Evolutionary conservation across 805 yeast species (phyloP), one percentile per base, ranked within the genome.

Genomic region (Jamesozyma piceae): DNA sequence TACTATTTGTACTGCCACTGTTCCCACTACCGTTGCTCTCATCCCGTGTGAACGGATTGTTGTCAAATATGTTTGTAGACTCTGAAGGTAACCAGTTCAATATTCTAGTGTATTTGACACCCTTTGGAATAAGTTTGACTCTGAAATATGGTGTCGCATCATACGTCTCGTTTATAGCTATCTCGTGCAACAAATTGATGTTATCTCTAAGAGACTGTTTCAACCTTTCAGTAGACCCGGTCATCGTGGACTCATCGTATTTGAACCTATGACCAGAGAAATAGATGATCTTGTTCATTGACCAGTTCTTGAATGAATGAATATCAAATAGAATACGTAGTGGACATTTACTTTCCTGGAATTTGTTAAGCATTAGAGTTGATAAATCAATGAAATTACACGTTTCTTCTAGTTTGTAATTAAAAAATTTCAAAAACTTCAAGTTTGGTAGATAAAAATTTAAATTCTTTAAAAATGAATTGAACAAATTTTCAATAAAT

Each of bases 291-390:
- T 43, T 42, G 11, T 56, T 57, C 31, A 57, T 33, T 8, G 36
- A 13, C 60, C 62, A 57, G 39, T 54, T 52, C n/a, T 47, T 40
- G 21, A 55, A 48, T 2, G 60, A 57, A 38, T 58, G 58, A 10
- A 58, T 26, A 22, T 46, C 38, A 37, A 57, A 57, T 14, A 49
- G 39, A 18, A 39, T 32, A 34, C 42, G 45, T 21, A 56, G 37
- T 9, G 47, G 41, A 14, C 49, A 44, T n/a, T 36, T 28, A 13
- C 41, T 38, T 6, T 31, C 30, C 24, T 41, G 44, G 18, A 52
- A 49, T 34, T 49, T 48, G 35, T 43, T 41, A 18, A 56, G 28
- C 35, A 51, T 42, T 11, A 44, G 37, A 15, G 51, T 35, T 1
- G 58, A 53, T 20, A 53, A 31, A 40, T 53, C 55, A 15, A 54